Evolutionary conservation across 257 asterid genomes (phyloP).

Genomic region (Striga asiatica): DNA sequence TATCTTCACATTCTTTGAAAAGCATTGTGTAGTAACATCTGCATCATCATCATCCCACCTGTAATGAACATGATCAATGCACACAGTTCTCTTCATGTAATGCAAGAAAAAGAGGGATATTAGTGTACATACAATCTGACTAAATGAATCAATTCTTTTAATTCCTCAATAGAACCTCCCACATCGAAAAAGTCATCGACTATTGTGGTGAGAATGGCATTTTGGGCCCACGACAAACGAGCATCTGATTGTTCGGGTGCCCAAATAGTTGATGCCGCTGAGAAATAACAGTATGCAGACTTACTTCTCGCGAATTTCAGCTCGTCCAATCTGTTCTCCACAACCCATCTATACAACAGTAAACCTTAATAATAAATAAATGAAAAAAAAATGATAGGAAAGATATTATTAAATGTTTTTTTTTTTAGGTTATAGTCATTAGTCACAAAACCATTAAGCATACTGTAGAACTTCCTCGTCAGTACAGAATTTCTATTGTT

Average conservation of each 20-base stretch:
- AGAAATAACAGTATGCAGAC: conserved; percentile 79
- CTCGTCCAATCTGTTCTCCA: conserved; percentile 58
- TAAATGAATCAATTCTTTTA: conserved; percentile 51
- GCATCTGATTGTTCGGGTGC: conserved; percentile 72
- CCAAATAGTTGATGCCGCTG: conserved; percentile 68
- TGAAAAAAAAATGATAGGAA: not conserved
- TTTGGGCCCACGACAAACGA: conserved; percentile 92
- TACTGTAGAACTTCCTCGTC: no score
- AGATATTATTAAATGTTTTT: not conserved
- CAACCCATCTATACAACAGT: conserved; percentile 66
- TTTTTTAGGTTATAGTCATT: not conserved
- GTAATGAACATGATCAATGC: conserved; percentile 8
- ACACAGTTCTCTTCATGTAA: conserved; percentile 1
- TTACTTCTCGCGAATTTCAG: conserved; percentile 79
- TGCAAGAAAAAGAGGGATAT: conserved; percentile 2
- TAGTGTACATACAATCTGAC: conserved; percentile 36
- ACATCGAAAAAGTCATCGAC: conserved; percentile 87
- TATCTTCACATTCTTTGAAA: conserved; percentile 55
- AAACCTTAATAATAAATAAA: no score
- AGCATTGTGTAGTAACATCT: conserved; percentile 32
- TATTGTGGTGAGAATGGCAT: conserved; percentile 70
- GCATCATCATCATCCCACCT: conserved; percentile 59
- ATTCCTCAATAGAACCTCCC: conserved; percentile 77
- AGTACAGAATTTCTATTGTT: not conserved
- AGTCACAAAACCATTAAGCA: no score